Percentiles rank a stretch among this genome's conserved stretches.
Conservation (phyloP, 2,329 filamentous ascomycete species). For the Fusarium udum region DNA sequence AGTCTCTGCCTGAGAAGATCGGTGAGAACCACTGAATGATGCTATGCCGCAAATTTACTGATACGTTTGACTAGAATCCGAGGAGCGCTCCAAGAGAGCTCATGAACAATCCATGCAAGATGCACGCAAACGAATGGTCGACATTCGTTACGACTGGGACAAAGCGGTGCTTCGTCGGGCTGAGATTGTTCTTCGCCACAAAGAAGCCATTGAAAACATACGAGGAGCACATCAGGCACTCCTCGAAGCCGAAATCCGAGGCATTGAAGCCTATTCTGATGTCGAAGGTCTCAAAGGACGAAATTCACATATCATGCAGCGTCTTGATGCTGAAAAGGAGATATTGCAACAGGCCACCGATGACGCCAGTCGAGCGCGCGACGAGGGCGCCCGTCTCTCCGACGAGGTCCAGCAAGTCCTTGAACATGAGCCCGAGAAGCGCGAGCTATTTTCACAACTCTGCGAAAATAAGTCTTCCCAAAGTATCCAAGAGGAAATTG, state of each 20-base stretch:
- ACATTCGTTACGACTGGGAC: conserved; percentile 65
- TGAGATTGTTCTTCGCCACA: conserved; percentile 60
- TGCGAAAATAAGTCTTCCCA: conserved; percentile 64
- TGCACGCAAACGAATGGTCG: conserved; percentile 53
- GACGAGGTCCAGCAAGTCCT: conserved; percentile 54
- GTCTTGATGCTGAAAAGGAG: conserved; percentile 58
- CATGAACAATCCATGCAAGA: conserved; percentile 47
- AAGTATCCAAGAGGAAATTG: conserved; percentile 76
- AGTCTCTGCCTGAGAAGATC: conserved; percentile 75
- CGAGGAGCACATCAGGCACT: conserved; percentile 69
- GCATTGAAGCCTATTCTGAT: conserved; percentile 87
- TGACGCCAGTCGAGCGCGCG: conserved; percentile 50
- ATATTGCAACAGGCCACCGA: conserved; percentile 50
- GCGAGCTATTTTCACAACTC: conserved; percentile 55
- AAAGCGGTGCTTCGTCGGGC: conserved; percentile 65
- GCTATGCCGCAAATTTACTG: neutral
- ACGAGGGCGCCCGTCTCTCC: conserved; percentile 45
- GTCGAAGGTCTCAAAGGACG: conserved; percentile 72
- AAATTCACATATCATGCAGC: conserved; percentile 67
- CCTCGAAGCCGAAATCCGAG: conserved; percentile 74
- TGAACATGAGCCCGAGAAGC: conserved; percentile 50
- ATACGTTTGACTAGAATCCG: conserved; percentile 44
- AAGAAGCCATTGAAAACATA: conserved; percentile 70
- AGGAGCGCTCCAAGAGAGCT: conserved; percentile 46
- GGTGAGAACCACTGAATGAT: conserved; percentile 57